phyloP scores from a whole-genome alignment of 1,284 basidiomycete species.

The Cutaneotrichosporon sp. region DNA sequence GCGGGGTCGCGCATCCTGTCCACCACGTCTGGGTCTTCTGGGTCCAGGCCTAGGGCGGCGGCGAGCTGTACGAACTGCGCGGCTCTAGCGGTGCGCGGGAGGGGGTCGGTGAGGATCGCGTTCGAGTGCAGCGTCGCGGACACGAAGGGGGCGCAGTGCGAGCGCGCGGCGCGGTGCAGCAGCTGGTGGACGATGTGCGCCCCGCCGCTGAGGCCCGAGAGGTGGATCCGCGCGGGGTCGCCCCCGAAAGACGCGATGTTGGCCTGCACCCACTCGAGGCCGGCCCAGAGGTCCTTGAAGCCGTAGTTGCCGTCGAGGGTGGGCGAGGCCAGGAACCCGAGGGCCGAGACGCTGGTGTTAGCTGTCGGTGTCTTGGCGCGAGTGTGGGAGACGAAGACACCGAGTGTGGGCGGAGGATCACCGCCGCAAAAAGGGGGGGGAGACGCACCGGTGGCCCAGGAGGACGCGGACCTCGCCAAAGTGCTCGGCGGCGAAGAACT shows the following conservation, averaged over 20 bases:
- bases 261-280: conserved; percentile 62
- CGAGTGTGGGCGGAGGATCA: background rate
- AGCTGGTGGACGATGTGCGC: conserved; percentile 74
- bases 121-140: conserved; percentile 71
- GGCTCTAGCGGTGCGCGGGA: conserved; percentile 60
- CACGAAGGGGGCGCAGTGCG: conserved; percentile 61
- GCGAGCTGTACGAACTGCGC: conserved; percentile 67
- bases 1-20: conserved; percentile 59
- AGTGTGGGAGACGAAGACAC: background rate
- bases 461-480: conserved; percentile 67
- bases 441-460: conserved; percentile 28
- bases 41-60: conserved; percentile 60
- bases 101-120: conserved; percentile 60
- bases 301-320: conserved; percentile 66
- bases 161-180: conserved; percentile 67
- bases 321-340: conserved; percentile 70
- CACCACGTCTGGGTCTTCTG: conserved; percentile 58
- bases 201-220: conserved; percentile 70
- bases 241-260: conserved; percentile 65
- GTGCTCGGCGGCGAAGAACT: conserved; percentile 66
- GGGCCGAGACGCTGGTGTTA: conserved; percentile 60
- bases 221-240: conserved; percentile 59
- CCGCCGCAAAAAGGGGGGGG: background rate
- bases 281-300: conserved; percentile 75
- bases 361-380: background rate